These are phyloP conservation scores for Piper longum DNA, from an alignment of 164 flowering plant species.

Conservation along the genomic window DNA sequence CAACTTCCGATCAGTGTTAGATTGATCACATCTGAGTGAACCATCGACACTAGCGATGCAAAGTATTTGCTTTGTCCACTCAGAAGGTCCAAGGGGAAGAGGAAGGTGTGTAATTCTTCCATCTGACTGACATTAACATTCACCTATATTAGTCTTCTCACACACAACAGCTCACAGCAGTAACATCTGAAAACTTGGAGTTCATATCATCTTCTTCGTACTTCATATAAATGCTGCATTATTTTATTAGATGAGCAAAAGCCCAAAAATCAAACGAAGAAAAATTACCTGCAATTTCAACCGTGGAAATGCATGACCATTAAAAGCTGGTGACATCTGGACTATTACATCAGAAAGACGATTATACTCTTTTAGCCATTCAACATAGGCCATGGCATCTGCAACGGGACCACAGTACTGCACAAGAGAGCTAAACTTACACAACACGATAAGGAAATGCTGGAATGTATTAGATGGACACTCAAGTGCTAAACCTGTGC, in stretches of 20 bases:
- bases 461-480: not conserved
- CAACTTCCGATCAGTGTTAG: constrained; percentile 10
- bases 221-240: not conserved
- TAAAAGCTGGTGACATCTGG: constrained; percentile 61
- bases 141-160: not conserved
- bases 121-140: constrained; percentile 37
- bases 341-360: constrained; percentile 67
- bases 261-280: not conserved
- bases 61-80: constrained; percentile 67
- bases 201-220: not conserved
- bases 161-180: not conserved
- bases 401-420: constrained; percentile 84
- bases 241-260: not conserved
- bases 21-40: constrained; percentile 9
- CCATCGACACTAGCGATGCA: constrained; percentile 15
- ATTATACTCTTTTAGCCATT: constrained; percentile 63
- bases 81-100: constrained; percentile 62
- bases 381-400: constrained; percentile 62
- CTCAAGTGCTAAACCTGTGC: constrained; percentile 48
- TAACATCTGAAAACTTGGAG: not conserved
- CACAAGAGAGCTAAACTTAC: constrained; percentile 10
- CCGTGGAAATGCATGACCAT: constrained; percentile 82
- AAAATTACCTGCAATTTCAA: constrained; percentile 71
- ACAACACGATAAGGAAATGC: not conserved
- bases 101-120: constrained; percentile 81